These are phyloP conservation scores for Trichophyton equinum DNA, from an alignment of 2,329 filamentous ascomycete genomes.

Conservation along the genomic window DNA sequence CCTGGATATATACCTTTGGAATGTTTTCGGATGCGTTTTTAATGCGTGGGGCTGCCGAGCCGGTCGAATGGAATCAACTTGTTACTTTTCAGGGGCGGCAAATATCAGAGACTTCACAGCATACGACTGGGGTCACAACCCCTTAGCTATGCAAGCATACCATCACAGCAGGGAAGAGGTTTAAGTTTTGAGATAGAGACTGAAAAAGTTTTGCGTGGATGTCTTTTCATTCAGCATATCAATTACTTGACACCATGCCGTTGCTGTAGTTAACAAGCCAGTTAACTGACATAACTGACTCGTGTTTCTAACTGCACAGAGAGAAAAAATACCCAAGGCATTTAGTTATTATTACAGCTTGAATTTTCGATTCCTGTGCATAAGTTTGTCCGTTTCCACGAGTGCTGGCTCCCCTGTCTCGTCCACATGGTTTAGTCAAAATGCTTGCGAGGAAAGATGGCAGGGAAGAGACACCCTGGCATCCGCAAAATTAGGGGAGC, in stretches of 20 bases:
- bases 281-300: neutral
- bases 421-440: neutral
- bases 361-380: neutral
- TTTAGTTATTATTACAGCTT: neutral
- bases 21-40: neutral
- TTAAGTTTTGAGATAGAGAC: too few species aligned
- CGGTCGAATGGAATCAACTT: too few species aligned
- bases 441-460: too few species aligned
- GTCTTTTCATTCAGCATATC: neutral
- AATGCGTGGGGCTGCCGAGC: neutral
- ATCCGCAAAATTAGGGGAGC: neutral
- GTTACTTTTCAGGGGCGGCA: too few species aligned
- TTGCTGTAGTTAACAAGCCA: neutral
- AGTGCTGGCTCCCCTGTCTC: neutral
- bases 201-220: neutral
- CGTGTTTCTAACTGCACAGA: neutral
- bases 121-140: too few species aligned
- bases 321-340: neutral
- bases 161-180: neutral
- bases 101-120: too few species aligned
- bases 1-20: neutral
- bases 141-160: too few species aligned
- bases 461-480: neutral
- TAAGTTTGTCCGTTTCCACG: neutral
- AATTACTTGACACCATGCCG: neutral